Evolutionary conservation across 2,329 filamentous ascomycete genomes (phyloP), one percentile per base, ranked within the genome.

Genomic region (Xylariaceae sp.): DNA sequence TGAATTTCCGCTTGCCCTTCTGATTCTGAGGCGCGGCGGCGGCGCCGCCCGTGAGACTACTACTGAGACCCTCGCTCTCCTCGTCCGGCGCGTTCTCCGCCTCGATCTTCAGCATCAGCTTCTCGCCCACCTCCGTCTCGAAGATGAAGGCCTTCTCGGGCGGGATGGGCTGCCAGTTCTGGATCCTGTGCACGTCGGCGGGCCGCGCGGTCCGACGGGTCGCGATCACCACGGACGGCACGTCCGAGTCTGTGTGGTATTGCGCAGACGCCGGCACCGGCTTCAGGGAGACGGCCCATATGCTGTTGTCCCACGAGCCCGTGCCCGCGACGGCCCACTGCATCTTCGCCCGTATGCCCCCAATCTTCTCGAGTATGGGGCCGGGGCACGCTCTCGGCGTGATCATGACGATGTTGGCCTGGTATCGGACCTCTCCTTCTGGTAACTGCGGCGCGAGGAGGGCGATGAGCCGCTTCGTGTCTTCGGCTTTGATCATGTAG

Each of bases 371-470:
- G 21, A 96, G 67, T 15, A 94, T 82, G 48, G 73, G 76, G 35
- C 74, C 70, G 3, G 84, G 78, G 34, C 84, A 86, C 0, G 84
- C 80, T 9, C 85, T 81, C 1, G 88, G 83, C 26, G 83, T 85
- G 57, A 98, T 97, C 54, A 96, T 74, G 52, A 98, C 89, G 62
- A 83, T 90, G 64, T 94, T 95, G 31, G 83, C 89, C 53, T 95
- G 81, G 46, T 81, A 78, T 48, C 86, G 88, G 48, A 95, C 68
- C 36, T 94, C 86, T 36, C 41, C 72, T 35, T 84, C 79, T 18
- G 78, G 70, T 38, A 80, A 66, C 41, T 74, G 73, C 3, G 83
- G 82, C 14, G 87, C 67, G 36, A 81, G 78, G n/a, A 94, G 71
- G 5, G 75, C 73, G 40, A 85, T 74, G 26, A 97, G 70, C 39